phyloP scores from a whole-genome alignment of 2,329 filamentous ascomycete genomes.

The Hypoxylon sp. region DNA sequence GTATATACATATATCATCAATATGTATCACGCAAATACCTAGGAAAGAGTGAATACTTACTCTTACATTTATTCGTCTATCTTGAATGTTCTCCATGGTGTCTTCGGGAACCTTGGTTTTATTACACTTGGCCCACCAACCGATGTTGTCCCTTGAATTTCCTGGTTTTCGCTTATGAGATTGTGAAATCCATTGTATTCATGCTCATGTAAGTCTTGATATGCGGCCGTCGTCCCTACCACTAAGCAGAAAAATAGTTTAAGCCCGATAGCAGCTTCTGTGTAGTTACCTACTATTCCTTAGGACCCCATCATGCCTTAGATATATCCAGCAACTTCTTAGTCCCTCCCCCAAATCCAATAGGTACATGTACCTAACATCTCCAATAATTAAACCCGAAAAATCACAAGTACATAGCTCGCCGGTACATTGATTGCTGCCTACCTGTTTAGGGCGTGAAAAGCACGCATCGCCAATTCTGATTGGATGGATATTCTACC shows the following conservation, averaged over 20 bases:
- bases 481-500: constrained; percentile 17
- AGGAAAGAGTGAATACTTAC: neutral
- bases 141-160: neutral
- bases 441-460: constrained; percentile 21
- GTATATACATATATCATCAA: neutral
- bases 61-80: neutral
- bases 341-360: neutral
- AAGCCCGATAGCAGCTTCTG: neutral
- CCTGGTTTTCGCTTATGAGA: neutral
- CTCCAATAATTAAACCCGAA: neutral
- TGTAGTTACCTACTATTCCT: neutral
- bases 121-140: neutral
- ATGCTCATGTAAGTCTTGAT: too few species aligned
- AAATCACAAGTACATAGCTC: neutral
- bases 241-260: neutral
- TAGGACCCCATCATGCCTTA: neutral
- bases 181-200: neutral
- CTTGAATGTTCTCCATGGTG: neutral
- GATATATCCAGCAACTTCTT: neutral
- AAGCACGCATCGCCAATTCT: constrained; percentile 7
- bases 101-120: neutral
- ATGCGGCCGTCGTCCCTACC: too few species aligned
- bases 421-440: constrained; percentile 7
- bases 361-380: neutral
- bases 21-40: neutral